Base-by-base conservation (phyloP, 1,284 basidiomycete genomes). In the Pseudozyma hubeiensis region DNA sequence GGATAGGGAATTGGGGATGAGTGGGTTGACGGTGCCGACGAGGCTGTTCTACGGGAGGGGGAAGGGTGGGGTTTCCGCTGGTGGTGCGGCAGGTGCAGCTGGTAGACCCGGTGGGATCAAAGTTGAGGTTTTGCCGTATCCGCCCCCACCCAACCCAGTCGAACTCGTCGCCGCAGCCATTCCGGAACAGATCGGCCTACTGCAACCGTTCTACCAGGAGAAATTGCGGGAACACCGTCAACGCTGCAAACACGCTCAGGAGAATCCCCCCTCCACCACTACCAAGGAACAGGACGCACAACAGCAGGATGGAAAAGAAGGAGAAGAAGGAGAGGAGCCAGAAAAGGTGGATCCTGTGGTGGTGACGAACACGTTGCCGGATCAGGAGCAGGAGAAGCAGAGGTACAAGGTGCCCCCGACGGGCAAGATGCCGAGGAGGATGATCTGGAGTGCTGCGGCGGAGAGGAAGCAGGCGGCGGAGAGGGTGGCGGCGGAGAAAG, bases 1-100 rank as follows among this genome's bases (percentile, higher is more conserved):
- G 60, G 93, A 94, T 52, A 88, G 89, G 46, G 95, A 97, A 83
- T 88, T 93, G 57, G 93, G 93, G n/a, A 85, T 95, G 69, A 88
- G 90, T 1, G 91, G 88, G 66, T 87, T 97, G 52, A 89, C 88
- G 11, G 89, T 97, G 17, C 95, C 95, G 7, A 90, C 90, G 81
- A 89, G 88, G 59, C 84, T 97, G 35, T 89, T 94, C 81, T 91
- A 90, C 78, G 90, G 91, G 39, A 90, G 91, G 24, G 48, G 47
- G 16, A 33, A 52, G 29, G 33, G 49, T 13, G 50, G 19, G 2
- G 24, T 24, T 24, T 24, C 24, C 24, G 53, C 53, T 39, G 48
- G 49, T 2, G 47, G 41, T 0, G n/a, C 37, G 10, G 44, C 39
- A 16, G 16, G 13, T 3, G 16, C 16, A 16, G 40, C 11, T 5